phyloP scores from a whole-genome alignment of 2,329 filamentous ascomycete genomes.

The Apiospora phragmitis region DNA sequence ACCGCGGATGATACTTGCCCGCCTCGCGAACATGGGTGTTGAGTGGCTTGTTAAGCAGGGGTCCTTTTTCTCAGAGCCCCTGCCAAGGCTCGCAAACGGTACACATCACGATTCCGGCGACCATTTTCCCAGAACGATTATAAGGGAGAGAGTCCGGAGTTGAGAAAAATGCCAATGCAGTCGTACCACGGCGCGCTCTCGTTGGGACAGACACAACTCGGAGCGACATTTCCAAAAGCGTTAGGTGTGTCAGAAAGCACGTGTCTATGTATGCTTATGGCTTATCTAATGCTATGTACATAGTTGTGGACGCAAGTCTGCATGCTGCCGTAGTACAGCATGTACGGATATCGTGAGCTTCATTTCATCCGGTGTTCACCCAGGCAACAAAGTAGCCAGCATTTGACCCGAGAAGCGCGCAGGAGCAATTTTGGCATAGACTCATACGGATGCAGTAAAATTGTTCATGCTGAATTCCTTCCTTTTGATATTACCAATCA shows the following conservation, averaged over 20 bases:
- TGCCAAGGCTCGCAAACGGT: slow-evolving; percentile 6
- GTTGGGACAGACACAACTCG: background rate
- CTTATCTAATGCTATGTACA: background rate
- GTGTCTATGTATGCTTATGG: background rate
- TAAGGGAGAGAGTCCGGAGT: background rate
- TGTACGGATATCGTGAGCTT: background rate
- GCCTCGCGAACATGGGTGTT: background rate
- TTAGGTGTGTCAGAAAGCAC: background rate
- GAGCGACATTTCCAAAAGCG: background rate
- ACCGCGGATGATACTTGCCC: background rate
- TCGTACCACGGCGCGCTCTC: background rate
- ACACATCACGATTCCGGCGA: background rate
- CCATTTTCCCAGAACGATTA: background rate
- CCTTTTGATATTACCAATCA: background rate
- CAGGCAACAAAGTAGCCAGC: background rate
- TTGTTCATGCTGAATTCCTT: background rate
- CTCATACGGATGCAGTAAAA: background rate
- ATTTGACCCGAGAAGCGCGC: background rate
- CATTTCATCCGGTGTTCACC: background rate
- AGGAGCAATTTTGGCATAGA: background rate
- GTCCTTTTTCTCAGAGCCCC: background rate
- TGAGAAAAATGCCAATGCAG: background rate
- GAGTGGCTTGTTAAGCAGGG: background rate
- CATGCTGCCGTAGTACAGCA: background rate
- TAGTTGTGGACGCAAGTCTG: background rate